Evolutionary conservation across 352 stramenopile species (phyloP), one percentile per base, ranked within the genome.

Genomic region (Aphanomyces stellatus): DNA sequence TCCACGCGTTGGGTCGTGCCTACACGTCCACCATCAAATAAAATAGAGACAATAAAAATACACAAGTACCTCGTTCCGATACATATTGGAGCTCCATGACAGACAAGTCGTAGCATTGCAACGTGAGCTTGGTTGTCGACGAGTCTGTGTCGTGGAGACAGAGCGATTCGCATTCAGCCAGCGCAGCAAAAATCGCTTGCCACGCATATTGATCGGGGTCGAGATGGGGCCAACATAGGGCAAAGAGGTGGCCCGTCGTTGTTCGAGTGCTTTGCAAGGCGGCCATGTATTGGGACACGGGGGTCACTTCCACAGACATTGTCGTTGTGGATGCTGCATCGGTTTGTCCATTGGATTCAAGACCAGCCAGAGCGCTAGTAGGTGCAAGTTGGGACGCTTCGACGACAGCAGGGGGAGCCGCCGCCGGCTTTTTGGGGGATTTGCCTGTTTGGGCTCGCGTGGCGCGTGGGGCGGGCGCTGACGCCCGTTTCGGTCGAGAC

Each of bases 21-120:
- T 57, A 57, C 33, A 35, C 1, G 25, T 57, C n/a, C 30, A 53
- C 24, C 10, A 28, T 17, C 10, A 53, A 28, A 28, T 1, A 53
- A 15, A 53, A 28, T 8, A 28, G 24, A 28, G 24, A 43, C 17
- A 17, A 43, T 17, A 43, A 43, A 22, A 28, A 28, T 53, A 30
- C 24, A 53, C 5, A 51, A 24, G 8, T 57, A 57, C 49, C 49
- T 33, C 49, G 25, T 37, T 57, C 49, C 5, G 22, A 33, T 8
- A 57, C 25, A n/a, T 57, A 57, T 57, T 57, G 49, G 28, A 57
- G 49, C 25, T 57, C 49, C 22, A 57, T 19, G 22, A 37, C 30
- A 6, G 49, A 57, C 49, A 57, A 34, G 19, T 57, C 49, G 30
- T 40, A 57, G 25, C 19, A 57, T 24, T 37, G 49, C 30, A 57